These are phyloP conservation scores for Eurotiales sp. DNA, from an alignment of 2,329 filamentous ascomycete genomes.

Conservation along the genomic window DNA sequence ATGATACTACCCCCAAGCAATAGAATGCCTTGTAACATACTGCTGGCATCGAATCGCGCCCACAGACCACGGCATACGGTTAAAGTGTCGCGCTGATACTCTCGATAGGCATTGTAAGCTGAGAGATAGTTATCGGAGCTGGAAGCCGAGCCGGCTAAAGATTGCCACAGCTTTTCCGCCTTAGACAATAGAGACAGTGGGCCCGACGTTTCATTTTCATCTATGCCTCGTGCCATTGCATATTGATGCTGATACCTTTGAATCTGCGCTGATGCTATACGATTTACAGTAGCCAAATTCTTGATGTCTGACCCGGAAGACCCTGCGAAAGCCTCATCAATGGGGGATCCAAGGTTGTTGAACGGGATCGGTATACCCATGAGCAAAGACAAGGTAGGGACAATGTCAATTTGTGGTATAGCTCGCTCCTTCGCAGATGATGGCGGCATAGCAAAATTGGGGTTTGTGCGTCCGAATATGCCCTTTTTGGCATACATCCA, in stretches of 20 bases:
- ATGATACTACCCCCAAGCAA: conserved; percentile 67
- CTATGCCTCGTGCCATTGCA: conserved; percentile 65
- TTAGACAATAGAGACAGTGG: conserved; percentile 57
- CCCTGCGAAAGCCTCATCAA: conserved; percentile 87
- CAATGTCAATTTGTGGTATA: conserved; percentile 85
- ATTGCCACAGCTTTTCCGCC: conserved; percentile 55
- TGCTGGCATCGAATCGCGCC: conserved; percentile 84
- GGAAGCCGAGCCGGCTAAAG: conserved; percentile 37
- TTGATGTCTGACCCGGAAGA: conserved; percentile 65
- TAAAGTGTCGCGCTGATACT: conserved; percentile 76
- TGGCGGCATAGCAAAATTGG: conserved; percentile 56
- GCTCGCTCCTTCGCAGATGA: conserved; percentile 68
- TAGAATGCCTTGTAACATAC: conserved; percentile 75
- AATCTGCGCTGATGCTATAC: conserved; percentile 78
- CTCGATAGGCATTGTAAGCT: conserved; percentile 57
- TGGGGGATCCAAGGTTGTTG: conserved; percentile 89
- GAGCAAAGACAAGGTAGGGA: conserved; percentile 83
- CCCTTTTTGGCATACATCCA: conserved; percentile 97
- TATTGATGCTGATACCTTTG: conserved; percentile 86
- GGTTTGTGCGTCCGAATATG: conserved; percentile 72
- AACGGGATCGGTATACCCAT: conserved; percentile 91
- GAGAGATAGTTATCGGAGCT: conserved; percentile 36
- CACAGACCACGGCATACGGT: conserved; percentile 77
- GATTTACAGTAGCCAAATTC: conserved; percentile 72
- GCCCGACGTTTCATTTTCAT: conserved; percentile 55